A percentile compares a stretch with the other conserved stretches of the same genome.
Evolutionary conservation across 257 asterid species (phyloP).

Genomic region (Catharanthus roseus): DNA sequence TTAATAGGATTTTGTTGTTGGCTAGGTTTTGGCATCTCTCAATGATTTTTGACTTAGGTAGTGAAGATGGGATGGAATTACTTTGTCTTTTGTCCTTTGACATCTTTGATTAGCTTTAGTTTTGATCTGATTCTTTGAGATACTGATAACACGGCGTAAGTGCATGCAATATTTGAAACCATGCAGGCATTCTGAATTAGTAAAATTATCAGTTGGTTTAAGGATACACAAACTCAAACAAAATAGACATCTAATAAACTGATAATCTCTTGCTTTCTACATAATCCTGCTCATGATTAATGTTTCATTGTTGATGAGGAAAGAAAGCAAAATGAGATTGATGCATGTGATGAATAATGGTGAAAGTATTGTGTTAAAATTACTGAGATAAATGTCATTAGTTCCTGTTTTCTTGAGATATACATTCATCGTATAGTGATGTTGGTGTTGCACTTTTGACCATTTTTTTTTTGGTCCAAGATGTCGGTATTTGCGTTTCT

Average conservation of each 20-base stretch:
- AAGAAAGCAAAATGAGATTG: background rate
- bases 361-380: background rate
- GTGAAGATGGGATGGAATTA: background rate
- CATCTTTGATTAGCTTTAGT: background rate
- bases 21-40: background rate
- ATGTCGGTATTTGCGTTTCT: background rate
- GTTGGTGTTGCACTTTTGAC: background rate
- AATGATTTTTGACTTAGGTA: background rate
- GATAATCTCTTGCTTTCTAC: background rate
- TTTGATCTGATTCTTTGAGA: background rate
- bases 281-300: background rate
- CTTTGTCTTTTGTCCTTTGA: background rate
- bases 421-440: background rate
- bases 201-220: too few relatives aligned
- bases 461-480: background rate
- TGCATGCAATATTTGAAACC: background rate
- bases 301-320: background rate
- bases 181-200: too few relatives aligned
- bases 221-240: background rate
- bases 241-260: background rate
- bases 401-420: too few relatives aligned
- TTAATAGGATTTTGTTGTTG: background rate
- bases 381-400: background rate
- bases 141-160: background rate
- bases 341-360: background rate